A percentile compares a stretch with the other conserved stretches of the same genome.
phyloP scores from a whole-genome alignment of 176 grass and related monocot species.

The Alloteropsis semialata region DNA sequence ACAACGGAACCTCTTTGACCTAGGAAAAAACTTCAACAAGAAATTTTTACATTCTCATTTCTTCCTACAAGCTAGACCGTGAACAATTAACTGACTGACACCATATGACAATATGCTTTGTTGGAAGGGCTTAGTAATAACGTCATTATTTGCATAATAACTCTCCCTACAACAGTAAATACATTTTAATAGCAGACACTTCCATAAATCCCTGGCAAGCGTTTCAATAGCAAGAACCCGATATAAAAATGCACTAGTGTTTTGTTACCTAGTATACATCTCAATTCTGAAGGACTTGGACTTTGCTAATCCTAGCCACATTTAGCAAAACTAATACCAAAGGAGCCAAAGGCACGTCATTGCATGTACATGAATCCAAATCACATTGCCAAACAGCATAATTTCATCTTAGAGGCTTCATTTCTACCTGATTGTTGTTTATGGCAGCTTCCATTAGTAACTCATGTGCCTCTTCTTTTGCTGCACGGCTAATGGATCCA shows the following conservation, averaged over 20 bases:
- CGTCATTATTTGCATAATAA: conserved; percentile 6
- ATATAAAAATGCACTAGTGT: background rate
- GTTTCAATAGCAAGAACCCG: background rate
- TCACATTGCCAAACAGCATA: background rate
- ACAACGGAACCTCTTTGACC: background rate
- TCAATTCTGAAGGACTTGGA: background rate
- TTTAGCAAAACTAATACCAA: conserved; percentile 10
- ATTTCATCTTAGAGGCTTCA: background rate
- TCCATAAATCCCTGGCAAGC: background rate
- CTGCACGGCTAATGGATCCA: conserved; percentile 64
- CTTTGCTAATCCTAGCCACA: background rate
- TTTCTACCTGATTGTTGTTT: conserved; percentile 78
- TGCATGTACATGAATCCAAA: conserved; percentile 1
- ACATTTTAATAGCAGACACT: conserved; percentile 18
- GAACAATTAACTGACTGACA: conserved; percentile 11
- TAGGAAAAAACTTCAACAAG: background rate
- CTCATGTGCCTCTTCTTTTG: conserved; percentile 70
- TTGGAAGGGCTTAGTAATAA: background rate
- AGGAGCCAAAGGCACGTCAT: background rate
- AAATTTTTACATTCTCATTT: background rate
- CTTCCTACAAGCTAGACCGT: background rate
- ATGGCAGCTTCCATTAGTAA: conserved; percentile 93
- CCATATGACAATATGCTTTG: background rate
- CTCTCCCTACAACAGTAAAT: background rate
- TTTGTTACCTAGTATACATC: conserved; percentile 8